Evolutionary conservation across 1,139 yeast species (phyloP).

Genomic region (Blastobotrys raffinosifermentans): DNA sequence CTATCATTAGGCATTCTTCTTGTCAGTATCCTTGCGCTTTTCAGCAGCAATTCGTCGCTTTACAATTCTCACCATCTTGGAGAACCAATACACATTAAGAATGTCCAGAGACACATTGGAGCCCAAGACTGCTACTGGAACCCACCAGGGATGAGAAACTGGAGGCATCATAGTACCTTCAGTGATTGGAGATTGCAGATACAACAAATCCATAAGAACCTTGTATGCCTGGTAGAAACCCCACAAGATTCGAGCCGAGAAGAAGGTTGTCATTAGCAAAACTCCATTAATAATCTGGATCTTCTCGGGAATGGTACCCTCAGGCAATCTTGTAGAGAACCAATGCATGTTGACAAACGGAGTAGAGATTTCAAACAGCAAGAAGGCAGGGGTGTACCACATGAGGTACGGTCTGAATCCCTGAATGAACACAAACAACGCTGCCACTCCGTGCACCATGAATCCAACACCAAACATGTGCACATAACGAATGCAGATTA

Average conservation of each 20-base stretch:
- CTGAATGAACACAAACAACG: constrained; percentile 64
- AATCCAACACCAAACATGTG: constrained; percentile 75
- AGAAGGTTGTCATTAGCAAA: constrained; percentile 61
- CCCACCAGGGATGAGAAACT: constrained; percentile 34
- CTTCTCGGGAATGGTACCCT: constrained; percentile 44
- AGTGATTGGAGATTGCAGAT: constrained; percentile 9
- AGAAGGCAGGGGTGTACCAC: constrained; percentile 79
- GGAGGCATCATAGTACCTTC: constrained; percentile 24
- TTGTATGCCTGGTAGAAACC: constrained; percentile 68
- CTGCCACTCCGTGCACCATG: constrained; percentile 78
- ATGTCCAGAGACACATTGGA: constrained; percentile 62
- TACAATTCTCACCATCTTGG: constrained; percentile 73
- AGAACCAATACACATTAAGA: constrained; percentile 60
- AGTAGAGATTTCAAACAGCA: constrained; percentile 84
- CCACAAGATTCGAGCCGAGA: constrained; percentile 74
- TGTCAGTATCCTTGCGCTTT: not conserved
- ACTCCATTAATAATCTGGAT: constrained; percentile 64
- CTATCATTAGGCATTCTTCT: not conserved
- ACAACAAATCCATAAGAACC: constrained; percentile 22
- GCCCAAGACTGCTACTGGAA: constrained; percentile 46
- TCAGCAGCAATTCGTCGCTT: not conserved
- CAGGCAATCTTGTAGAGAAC: constrained; percentile 75
- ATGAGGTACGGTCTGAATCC: constrained; percentile 68
- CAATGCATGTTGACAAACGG: constrained; percentile 91
- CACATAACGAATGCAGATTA: constrained; percentile 56